phyloP scores from a whole-genome alignment of 1,284 basidiomycete genomes.

The Moniliella sp. region DNA sequence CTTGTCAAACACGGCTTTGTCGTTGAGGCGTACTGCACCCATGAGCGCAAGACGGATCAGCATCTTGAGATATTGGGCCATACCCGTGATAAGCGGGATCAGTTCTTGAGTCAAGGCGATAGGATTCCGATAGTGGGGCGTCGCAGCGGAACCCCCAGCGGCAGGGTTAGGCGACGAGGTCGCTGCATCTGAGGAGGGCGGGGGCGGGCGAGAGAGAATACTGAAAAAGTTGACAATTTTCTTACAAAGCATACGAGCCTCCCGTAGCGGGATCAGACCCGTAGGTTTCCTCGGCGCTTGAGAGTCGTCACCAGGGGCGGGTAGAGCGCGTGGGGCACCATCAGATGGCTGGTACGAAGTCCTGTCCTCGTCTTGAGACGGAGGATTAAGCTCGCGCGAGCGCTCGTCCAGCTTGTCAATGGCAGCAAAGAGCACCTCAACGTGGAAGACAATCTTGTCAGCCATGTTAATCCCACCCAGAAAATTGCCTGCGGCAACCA shows the following conservation, averaged over 20 bases:
- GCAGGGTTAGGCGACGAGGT: too few relatives aligned
- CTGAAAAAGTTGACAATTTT: conserved; percentile 99
- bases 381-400: too few relatives aligned
- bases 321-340: too few relatives aligned
- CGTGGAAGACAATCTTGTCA: conserved; percentile 91
- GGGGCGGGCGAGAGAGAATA: conserved; percentile 80
- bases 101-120: conserved; percentile 97
- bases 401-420: conserved; percentile 85
- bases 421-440: conserved; percentile 86
- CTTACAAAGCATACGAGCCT: conserved; percentile 88
- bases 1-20: conserved; percentile 61
- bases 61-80: conserved; percentile 97
- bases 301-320: too few relatives aligned
- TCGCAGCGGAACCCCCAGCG: too few relatives aligned
- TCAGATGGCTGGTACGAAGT: too few relatives aligned
- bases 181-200: conserved; percentile 70
- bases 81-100: conserved; percentile 84
- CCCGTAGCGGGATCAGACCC: conserved; percentile 82
- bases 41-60: conserved; percentile 92
- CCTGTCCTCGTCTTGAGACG: too few relatives aligned
- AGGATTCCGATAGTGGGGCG: too few relatives aligned
- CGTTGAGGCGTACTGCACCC: conserved; percentile 73
- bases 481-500: conserved; percentile 87
- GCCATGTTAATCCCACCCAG: conserved; percentile 92
- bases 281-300: too few relatives aligned